phyloP scores from a whole-genome alignment of 2,329 filamentous ascomycete genomes.

The Penicillium oxalicum region DNA sequence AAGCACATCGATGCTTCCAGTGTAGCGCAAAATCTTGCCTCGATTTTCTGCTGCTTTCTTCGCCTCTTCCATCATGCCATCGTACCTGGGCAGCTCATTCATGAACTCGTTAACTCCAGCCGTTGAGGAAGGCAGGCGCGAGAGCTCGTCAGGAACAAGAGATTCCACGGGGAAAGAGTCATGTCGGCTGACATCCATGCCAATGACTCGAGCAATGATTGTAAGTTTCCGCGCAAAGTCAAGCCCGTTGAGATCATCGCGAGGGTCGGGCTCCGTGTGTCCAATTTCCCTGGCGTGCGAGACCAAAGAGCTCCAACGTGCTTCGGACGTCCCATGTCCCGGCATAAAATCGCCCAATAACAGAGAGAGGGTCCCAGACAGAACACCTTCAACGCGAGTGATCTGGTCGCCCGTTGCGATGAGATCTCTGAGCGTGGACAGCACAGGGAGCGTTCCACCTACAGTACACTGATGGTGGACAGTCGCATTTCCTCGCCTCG shows the following conservation, averaged over 20 bases:
- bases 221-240: conserved; percentile 95
- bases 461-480: conserved; percentile 95
- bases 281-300: conserved; percentile 86
- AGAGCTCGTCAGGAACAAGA: conserved; percentile 81
- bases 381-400: conserved; percentile 90
- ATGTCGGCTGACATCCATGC: conserved; percentile 73
- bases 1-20: conserved; percentile 85
- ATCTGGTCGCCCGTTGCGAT: conserved; percentile 89
- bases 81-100: conserved; percentile 70
- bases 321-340: conserved; percentile 53
- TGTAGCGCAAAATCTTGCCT: conserved; percentile 89
- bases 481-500: conserved; percentile 59
- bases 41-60: conserved; percentile 80
- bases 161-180: conserved; percentile 91
- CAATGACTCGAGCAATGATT: conserved; percentile 81
- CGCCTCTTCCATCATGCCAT: conserved; percentile 80
- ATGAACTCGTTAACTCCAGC: conserved; percentile 74
- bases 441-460: conserved; percentile 85
- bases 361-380: conserved; percentile 96
- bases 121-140: conserved; percentile 56
- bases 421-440: conserved; percentile 91
- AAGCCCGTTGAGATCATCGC: conserved; percentile 79
- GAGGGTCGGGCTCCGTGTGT: conserved; percentile 83
- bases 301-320: conserved; percentile 86
- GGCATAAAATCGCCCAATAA: conserved; percentile 97